These are phyloP conservation scores for Chlorella sorokiniana DNA, from an alignment of 139 green algal genomes.

Conservation along the genomic window DNA sequence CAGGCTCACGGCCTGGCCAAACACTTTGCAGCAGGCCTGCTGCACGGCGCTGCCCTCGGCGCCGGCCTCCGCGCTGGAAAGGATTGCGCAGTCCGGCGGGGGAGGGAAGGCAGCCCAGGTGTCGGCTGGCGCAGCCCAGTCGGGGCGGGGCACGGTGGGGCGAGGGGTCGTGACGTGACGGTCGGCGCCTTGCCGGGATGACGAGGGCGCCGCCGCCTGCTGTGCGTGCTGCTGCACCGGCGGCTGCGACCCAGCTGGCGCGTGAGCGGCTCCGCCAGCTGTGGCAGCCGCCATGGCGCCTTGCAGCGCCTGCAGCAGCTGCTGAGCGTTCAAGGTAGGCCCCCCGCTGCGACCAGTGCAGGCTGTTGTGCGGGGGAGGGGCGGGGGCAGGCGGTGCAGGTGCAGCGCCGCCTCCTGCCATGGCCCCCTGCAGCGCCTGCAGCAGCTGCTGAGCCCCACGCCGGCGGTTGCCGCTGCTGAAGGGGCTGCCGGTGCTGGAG, in stretches of 20 bases:
- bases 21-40: slow-evolving; percentile 15
- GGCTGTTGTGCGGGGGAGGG: not conserved
- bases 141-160: not conserved
- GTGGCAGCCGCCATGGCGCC: not conserved
- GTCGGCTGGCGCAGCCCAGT: slow-evolving; percentile 3
- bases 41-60: slow-evolving; percentile 4
- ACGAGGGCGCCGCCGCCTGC: not conserved
- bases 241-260: not conserved
- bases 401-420: not conserved
- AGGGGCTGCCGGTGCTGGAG: not conserved
- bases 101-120: not conserved
- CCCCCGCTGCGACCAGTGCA: not conserved
- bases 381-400: not conserved
- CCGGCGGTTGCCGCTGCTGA: not conserved
- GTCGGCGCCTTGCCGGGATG: not conserved
- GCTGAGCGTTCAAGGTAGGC: not conserved
- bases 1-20: not conserved
- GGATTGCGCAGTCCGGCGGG: not conserved
- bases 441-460: not conserved
- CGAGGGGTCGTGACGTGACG: not conserved
- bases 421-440: slow-evolving; percentile 10
- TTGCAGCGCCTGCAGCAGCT: not conserved
- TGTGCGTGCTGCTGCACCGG: not conserved
- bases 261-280: not conserved
- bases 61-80: not conserved